Evolutionary conservation across 179 eudicot species (phyloP).

Genomic region (Silene noctiflora): DNA sequence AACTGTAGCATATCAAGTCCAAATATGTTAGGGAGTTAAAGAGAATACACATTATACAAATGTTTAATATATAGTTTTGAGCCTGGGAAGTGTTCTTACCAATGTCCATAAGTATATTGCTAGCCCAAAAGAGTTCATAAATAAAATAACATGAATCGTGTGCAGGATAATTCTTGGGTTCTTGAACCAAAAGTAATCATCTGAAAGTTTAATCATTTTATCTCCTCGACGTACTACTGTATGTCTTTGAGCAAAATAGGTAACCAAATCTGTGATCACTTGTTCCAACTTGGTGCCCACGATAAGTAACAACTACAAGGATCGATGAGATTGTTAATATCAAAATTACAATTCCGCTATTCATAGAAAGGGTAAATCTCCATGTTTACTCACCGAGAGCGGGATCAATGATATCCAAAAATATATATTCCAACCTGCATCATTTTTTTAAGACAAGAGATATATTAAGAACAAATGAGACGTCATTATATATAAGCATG

Average conservation of each 20-base stretch:
- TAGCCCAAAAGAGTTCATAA: slow-evolving; percentile 31
- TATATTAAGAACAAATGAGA: background rate
- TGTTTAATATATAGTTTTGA: background rate
- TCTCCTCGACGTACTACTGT: slow-evolving; percentile 41
- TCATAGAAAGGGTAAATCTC: too few species aligned
- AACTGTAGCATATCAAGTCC: slow-evolving; percentile 15
- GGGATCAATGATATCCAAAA: slow-evolving; percentile 24
- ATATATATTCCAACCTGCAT: slow-evolving; percentile 23
- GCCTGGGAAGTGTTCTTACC: background rate
- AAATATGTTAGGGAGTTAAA: background rate
- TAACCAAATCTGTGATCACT: slow-evolving; percentile 59
- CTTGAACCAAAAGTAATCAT: slow-evolving; percentile 60
- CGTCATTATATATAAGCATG: too few species aligned
- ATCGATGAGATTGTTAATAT: too few species aligned
- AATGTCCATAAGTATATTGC: slow-evolving; percentile 28
- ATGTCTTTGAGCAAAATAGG: slow-evolving; percentile 40
- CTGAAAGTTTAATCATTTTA: slow-evolving; percentile 45
- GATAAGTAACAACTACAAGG: slow-evolving; percentile 40
- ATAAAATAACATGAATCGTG: slow-evolving; percentile 56
- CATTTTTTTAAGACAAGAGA: too few species aligned
- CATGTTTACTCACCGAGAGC: slow-evolving; percentile 17
- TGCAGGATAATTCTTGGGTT: slow-evolving; percentile 44
- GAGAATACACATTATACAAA: background rate
- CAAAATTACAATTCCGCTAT: too few species aligned
- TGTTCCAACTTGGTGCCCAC: slow-evolving; percentile 60